Base-by-base conservation (phyloP, 2,329 filamentous ascomycete species). In the Colletotrichum sojae region DNA sequence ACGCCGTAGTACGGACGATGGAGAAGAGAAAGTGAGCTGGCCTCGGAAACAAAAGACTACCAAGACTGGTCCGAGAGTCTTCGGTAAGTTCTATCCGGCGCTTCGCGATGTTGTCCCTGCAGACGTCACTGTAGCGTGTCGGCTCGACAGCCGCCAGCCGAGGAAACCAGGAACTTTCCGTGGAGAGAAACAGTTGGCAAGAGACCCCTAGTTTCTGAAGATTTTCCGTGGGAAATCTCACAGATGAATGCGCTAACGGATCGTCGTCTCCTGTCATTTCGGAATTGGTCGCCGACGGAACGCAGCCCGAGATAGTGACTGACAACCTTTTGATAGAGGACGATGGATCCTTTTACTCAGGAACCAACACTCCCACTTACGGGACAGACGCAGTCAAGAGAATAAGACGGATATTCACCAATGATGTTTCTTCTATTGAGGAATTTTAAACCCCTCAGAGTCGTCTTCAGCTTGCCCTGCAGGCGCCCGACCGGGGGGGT, bases 381-480 rank as follows among this genome's bases (percentile, higher is more conserved):
- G 27, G 27, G 27, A 43, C 39, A 43, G 15, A 4, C 39, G 10
- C 5, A 43, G 8, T 10, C 39, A 43, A 8, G 3, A 8, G 18
- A 18, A 18, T 16, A n/a, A n/a, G n/a, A 13, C 8, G 2, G 2
- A 16, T 51, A 15, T 27, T 56, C 40, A 27, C 43, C 62, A 55
- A 45, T 25, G 22, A 55, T 25, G 18, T 56, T 46, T 60, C 39
- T 43, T 69, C 66, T 66, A 66, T 60, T 48, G 46, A 54, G 39
- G 53, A 31, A 20, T 49, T 49, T 20, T 43, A 16, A 45, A 16
- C 25, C 20, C 45, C 40, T 48, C 39, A 40, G 51, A 55, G 54
- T 25, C 43, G 61, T 49, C 53, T 43, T 36, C 16, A 51, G 40
- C 54, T 60, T 66, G 55, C 61, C 54, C 49, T 51, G 62, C 49